Conservation (phyloP, 2,329 filamentous ascomycete species). For the Nemania sp. region DNA sequence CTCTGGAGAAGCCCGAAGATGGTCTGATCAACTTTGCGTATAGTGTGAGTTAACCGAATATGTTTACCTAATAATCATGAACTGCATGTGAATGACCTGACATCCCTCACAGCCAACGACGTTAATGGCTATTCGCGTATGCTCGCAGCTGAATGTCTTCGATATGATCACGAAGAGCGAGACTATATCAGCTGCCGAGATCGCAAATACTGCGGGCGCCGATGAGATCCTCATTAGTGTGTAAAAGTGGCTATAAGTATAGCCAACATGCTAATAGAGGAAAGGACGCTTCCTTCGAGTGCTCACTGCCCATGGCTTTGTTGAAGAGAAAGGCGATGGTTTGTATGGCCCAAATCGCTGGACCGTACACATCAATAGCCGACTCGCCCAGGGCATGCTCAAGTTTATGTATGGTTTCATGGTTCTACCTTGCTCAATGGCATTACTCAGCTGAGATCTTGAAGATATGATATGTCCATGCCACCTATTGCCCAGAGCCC, state of each 20-base stretch:
- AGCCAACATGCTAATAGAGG: neutral
- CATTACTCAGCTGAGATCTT: neutral
- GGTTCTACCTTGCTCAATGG: neutral
- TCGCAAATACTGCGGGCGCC: slow-evolving; percentile 1
- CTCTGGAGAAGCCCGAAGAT: slow-evolving; percentile 17
- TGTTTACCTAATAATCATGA: neutral
- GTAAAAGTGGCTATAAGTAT: neutral
- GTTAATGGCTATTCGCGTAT: slow-evolving; percentile 19
- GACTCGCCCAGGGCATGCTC: slow-evolving; percentile 18
- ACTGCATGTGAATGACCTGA: neutral
- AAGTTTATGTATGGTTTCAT: slow-evolving; percentile 19
- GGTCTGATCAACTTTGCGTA: slow-evolving; percentile 15
- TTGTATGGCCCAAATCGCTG: slow-evolving; percentile 22
- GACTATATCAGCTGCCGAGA: slow-evolving; percentile 3
- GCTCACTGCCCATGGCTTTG: slow-evolving; percentile 22
- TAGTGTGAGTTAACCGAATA: slow-evolving; percentile 1
- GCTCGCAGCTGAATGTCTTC: slow-evolving; percentile 13
- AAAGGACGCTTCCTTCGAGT: slow-evolving; percentile 26
- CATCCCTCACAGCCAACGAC: neutral
- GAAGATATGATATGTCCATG: slow-evolving; percentile 20
- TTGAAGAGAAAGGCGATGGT: slow-evolving; percentile 21
- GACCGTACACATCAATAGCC: slow-evolving; percentile 17
- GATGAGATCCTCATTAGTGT: slow-evolving; percentile 21
- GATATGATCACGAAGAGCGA: slow-evolving; percentile 4
- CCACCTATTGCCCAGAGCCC: slow-evolving; percentile 2